A percentile compares a stretch with the other conserved stretches of the same genome.
Conservation (phyloP, 257 asterid genomes). For the Solanum verrucosum region DNA sequence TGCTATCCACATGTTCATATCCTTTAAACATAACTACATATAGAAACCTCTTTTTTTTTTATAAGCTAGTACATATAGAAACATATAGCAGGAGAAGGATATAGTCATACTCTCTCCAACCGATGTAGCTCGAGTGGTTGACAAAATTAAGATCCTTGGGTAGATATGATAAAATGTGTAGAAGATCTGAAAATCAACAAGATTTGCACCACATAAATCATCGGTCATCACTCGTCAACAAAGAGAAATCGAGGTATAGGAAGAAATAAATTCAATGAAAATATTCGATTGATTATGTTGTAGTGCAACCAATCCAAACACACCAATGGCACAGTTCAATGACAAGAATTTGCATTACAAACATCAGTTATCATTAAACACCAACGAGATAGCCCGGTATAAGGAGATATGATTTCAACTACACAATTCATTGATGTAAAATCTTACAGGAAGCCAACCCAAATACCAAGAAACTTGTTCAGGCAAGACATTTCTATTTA, state of each 20-base stretch:
- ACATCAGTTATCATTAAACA: background rate
- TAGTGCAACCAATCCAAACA: background rate
- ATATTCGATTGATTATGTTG: background rate
- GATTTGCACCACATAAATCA: background rate
- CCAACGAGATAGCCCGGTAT: background rate
- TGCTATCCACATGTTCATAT: background rate
- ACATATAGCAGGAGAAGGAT: background rate
- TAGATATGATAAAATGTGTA: slow-evolving; percentile 77
- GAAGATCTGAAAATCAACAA: slow-evolving; percentile 59
- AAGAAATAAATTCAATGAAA: background rate
- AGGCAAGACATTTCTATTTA: background rate
- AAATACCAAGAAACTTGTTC: background rate
- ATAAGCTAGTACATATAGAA: background rate
- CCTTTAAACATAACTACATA: background rate
- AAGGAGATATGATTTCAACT: background rate
- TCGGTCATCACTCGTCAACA: background rate
- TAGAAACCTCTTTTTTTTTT: background rate
- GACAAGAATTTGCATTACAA: background rate
- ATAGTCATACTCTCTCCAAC: slow-evolving; percentile 87
- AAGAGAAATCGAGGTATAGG: background rate
- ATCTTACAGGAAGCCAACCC: background rate
- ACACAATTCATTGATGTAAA: background rate
- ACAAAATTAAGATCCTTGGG: slow-evolving; percentile 86
- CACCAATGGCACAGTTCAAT: background rate
- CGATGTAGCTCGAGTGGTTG: slow-evolving; percentile 85